Base-by-base conservation (phyloP, 225 moss, liverwort and hornwort species). In the Marchantia polymorpha region DNA sequence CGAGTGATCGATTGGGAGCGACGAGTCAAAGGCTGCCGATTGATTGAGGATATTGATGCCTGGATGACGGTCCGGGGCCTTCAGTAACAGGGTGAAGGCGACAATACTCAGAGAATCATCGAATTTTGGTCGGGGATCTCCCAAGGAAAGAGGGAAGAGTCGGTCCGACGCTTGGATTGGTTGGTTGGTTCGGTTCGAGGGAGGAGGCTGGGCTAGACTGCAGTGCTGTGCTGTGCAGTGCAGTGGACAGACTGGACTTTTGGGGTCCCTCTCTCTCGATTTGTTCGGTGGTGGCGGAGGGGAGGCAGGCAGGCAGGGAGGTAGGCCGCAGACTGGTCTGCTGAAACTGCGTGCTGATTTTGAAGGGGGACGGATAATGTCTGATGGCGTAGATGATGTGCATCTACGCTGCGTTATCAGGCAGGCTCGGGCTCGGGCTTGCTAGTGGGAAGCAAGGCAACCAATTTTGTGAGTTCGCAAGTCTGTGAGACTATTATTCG, bases 81-180 rank as follows among this genome's bases (percentile, higher is more conserved):
- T 72, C 51, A 72, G 16, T 59, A 22, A 20, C 20, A 59, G 58
- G 29, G 11, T 31, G 39, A 75, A 75, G 20, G 60, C 56, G 39
- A 46, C 58, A 22, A 12, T 53, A 59, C 13, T 75, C 19, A 2
- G 19, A 59, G 58, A 58, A 75, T 75, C 56, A 30, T 59, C 58
- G 58, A 75, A 75, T 59, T 59, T 58, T 7, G 59, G 29, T 58
- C 75, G 58, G 39, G 75, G n/a, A 51, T 72, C 46, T 72, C 23
- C 19, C 39, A 39, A 19, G 19, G 64, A 64, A 64, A 70, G 46
- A 72, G 12, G 70, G 23, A 67, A 39, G 70, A 70, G 20, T 59
- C 55, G 16, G 58, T 59, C 75, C 39, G 75, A 75, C 39, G 64
- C n/a, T 23, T 64, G 64, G 56, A 58, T 75, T 54, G 26, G 7